A percentile compares a stretch with the other conserved stretches of the same genome.
Evolutionary conservation across 179 eudicot genomes (phyloP).

Genomic region (Corrigiola litoralis): DNA sequence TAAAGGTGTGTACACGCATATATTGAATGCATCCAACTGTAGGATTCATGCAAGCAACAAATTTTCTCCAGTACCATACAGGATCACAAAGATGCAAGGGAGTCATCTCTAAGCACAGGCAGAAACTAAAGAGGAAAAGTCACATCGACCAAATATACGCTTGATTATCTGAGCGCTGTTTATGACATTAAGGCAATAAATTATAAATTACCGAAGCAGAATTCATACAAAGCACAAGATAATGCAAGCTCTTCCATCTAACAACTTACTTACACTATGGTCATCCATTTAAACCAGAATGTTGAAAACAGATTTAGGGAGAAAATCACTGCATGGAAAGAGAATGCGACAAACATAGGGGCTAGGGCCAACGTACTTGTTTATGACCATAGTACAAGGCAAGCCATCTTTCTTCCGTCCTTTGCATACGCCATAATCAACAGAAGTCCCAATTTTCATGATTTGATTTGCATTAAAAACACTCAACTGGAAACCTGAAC

Average conservation of each 20-base stretch:
- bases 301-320: neutral
- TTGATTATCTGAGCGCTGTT: neutral
- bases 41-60: neutral
- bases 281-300: neutral
- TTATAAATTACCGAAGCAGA: too few species aligned
- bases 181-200: neutral
- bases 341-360: neutral
- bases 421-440: conserved; percentile 83
- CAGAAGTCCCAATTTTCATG: conserved; percentile 77
- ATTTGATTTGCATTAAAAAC: conserved; percentile 61
- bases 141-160: neutral
- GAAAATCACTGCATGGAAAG: neutral
- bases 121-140: neutral
- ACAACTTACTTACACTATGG: too few species aligned
- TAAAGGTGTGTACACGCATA: neutral
- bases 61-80: too few species aligned
- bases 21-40: neutral
- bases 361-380: conserved; percentile 37
- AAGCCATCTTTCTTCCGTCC: conserved; percentile 75
- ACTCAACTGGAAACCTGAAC: conserved; percentile 69
- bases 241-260: too few species aligned
- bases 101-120: neutral
- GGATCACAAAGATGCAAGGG: neutral
- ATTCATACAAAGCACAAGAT: too few species aligned
- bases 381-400: conserved; percentile 57